These are phyloP conservation scores for Globisporangium parvum DNA, from an alignment of 352 stramenopile species.

Conservation along the genomic window DNA sequence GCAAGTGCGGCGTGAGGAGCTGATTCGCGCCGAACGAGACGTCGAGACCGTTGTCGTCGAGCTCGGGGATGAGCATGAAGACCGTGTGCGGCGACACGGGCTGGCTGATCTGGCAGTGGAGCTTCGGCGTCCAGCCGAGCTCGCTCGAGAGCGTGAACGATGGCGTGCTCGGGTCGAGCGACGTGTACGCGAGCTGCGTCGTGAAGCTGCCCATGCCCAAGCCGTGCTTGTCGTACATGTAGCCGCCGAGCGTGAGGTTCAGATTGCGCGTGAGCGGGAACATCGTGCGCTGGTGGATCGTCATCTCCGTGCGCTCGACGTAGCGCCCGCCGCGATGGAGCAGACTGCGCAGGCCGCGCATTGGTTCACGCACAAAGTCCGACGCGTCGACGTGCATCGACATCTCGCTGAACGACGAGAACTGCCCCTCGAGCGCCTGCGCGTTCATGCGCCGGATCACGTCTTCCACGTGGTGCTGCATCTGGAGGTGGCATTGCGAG, in stretches of 20 bases:
- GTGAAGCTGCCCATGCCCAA: conserved; percentile 72
- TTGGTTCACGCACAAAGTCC: conserved; percentile 58
- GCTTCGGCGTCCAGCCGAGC: conserved; percentile 70
- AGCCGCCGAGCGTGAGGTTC: conserved; percentile 67
- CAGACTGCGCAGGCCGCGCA: conserved; percentile 45
- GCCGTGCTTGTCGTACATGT: conserved; percentile 76
- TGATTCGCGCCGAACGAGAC: conserved; percentile 70
- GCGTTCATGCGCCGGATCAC: conserved; percentile 62
- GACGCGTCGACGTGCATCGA: conserved; percentile 75
- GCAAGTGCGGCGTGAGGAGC: conserved; percentile 46
- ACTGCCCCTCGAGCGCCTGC: conserved; percentile 64
- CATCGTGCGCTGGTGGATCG: conserved; percentile 66
- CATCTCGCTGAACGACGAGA: conserved; percentile 79
- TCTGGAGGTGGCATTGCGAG: conserved; percentile 10
- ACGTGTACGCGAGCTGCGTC: conserved; percentile 54
- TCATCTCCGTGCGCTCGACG: conserved; percentile 70
- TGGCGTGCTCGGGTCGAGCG: conserved; percentile 51
- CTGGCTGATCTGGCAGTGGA: conserved; percentile 69
- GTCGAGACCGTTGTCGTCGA: conserved; percentile 65
- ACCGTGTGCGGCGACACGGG: conserved; percentile 63
- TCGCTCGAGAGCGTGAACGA: conserved; percentile 62
- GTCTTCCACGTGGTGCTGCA: conserved; percentile 47
- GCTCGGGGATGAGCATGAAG: conserved; percentile 68
- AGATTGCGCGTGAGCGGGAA: conserved; percentile 55
- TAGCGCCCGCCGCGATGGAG: conserved; percentile 39